Base-by-base conservation (phyloP, 2,329 filamentous ascomycete genomes). In the Neophaeococcomyces mojaviensis region DNA sequence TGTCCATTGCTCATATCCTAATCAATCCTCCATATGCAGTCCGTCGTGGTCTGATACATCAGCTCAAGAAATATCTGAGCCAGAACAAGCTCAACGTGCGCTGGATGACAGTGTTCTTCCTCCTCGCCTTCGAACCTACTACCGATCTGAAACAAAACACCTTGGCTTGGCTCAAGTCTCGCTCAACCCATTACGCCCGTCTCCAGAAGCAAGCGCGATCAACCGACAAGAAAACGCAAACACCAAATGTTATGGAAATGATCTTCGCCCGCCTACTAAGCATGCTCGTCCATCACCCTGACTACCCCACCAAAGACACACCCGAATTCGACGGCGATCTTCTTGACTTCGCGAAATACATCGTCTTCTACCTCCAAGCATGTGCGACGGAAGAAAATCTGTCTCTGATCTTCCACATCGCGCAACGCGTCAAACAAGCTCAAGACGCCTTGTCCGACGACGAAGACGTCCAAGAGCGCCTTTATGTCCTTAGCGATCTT, bases 391-490 rank as follows among this genome's bases (percentile, higher is more conserved):
- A 94, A 62, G 79, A 86, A 36, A 98, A 96, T 57, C 73, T 97
- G 13, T 84, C 86, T 0, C 71, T 95, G 50, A 88, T 98, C 33
- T 92, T 86, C 70, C 88, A 92, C 63, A 86, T 96, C 51, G 88
- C 88, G 10, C 89, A 97, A 65, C 81, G 88, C 8, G 83, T 95
- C 45, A 98, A 98, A 71, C 86, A 90, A 64, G 86, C 89, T 8
- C 77, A 79, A 34, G 92, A 98, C 62, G 85, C 79, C 10, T 79
- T 97, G 49, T 75, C 77, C 19, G 76, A 64, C 37, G 80, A 44
- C 6, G 64, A 68, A 22, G 58, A 62, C 18, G 63, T 69, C 8
- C 67, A 62, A n/a, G 62, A 61, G 22, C 63, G 67, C 51, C 73
- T 98, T 1, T 94, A 96, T 61, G 81, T 89, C 4, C 68, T 98